Evolutionary conservation across 768 basidiomycete species (phyloP).

Genomic region (Rhodotorula diobovata): DNA sequence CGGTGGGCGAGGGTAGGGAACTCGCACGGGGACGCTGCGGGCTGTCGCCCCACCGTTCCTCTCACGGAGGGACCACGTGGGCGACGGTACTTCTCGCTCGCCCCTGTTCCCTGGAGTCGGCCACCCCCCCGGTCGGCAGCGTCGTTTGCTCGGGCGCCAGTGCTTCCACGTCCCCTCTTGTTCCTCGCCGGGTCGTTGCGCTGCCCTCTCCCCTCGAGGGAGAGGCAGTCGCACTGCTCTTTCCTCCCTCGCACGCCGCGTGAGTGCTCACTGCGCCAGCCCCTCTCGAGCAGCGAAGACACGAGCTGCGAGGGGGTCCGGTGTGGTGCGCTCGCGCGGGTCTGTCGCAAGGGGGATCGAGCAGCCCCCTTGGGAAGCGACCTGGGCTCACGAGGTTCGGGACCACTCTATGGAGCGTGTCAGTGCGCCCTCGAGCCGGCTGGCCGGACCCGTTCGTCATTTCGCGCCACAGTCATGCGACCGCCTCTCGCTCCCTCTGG

Average conservation of each 20-base stretch:
- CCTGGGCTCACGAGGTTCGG: background rate
- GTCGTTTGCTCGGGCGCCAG: too few relatives aligned
- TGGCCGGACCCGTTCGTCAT: constrained; percentile 37
- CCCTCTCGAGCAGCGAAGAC: constrained; percentile 10
- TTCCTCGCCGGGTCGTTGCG: background rate
- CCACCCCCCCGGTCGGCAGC: too few relatives aligned
- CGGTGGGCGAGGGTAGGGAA: too few relatives aligned
- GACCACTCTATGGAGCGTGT: background rate
- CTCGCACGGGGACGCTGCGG: too few relatives aligned
- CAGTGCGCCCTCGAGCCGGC: constrained; percentile 20
- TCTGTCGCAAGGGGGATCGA: background rate
- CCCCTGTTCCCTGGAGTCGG: too few relatives aligned
- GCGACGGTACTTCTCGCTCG: too few relatives aligned
- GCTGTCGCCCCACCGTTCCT: too few relatives aligned
- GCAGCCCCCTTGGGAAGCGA: too few relatives aligned
- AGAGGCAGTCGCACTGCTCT: background rate
- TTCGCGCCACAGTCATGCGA: constrained; percentile 33
- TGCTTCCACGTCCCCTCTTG: background rate
- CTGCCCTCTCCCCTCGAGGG: too few relatives aligned
- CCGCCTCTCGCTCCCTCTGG: constrained; percentile 2
- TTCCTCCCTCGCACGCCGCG: background rate
- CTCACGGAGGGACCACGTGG: too few relatives aligned
- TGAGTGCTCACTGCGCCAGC: too few relatives aligned
- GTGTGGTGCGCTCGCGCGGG: background rate
- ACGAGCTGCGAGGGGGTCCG: constrained; percentile 3